Evolutionary conservation across 345 rosid genomes (phyloP).

Genomic region (Melastoma malabathricum): DNA sequence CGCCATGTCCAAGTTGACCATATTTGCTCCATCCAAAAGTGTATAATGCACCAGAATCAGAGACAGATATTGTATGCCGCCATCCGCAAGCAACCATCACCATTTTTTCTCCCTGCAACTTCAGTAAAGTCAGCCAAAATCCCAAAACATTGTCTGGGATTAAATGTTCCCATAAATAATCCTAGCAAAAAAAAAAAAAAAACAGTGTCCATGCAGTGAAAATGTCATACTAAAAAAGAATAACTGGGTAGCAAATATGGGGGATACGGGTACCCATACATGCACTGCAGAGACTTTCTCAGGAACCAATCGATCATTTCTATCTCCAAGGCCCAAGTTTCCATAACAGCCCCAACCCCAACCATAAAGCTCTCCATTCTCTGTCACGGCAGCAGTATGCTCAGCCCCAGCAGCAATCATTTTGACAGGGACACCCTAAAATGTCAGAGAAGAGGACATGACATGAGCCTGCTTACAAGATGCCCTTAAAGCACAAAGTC

Average conservation of each 20-base stretch:
- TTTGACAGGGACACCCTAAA: constrained; percentile 67
- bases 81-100: constrained; percentile 92
- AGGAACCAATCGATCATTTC: constrained; percentile 80
- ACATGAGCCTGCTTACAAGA: too few species aligned
- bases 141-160: too few species aligned
- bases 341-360: constrained; percentile 99
- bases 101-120: constrained; percentile 72
- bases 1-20: constrained; percentile 97
- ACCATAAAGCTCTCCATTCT: constrained; percentile 88
- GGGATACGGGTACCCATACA: constrained; percentile 34
- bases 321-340: constrained; percentile 92
- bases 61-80: constrained; percentile 88
- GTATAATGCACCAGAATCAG: constrained; percentile 64
- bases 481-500: too few species aligned
- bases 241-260: too few species aligned
- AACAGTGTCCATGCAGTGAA: too few species aligned
- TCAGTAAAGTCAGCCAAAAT: too few species aligned
- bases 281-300: constrained; percentile 49
- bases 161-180: too few species aligned
- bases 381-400: constrained; percentile 89
- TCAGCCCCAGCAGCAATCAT: constrained; percentile 97
- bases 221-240: too few species aligned
- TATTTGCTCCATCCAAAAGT: constrained; percentile 97
- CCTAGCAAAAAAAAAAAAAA: too few species aligned
- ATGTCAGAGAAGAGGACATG: too few species aligned